Percentiles rank a stretch among this genome's conserved stretches.
phyloP scores from a whole-genome alignment of 108 stramenopile genomes.

The Cyclotella sp. region DNA sequence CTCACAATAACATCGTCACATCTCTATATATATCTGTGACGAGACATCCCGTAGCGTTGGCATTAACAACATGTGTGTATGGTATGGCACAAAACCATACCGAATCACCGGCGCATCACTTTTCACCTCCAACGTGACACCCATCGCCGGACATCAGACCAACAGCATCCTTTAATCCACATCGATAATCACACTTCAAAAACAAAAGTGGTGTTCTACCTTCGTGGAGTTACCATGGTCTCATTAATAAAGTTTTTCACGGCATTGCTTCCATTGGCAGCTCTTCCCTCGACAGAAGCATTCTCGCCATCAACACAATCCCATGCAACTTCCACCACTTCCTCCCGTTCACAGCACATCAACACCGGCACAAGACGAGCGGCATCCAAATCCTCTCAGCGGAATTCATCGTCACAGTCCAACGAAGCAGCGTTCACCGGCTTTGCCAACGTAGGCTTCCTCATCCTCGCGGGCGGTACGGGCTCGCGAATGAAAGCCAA shows the following conservation, averaged over 20 bases:
- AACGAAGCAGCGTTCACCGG: constrained; percentile 29
- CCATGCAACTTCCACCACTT: background rate
- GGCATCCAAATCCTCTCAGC: background rate
- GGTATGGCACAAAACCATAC: too few species aligned
- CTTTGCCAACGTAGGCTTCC: constrained; percentile 82
- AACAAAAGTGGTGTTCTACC: background rate
- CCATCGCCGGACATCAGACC: too few species aligned
- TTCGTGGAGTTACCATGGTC: background rate
- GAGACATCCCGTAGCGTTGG: too few species aligned
- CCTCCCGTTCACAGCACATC: background rate
- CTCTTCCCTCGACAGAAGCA: background rate
- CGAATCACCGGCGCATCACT: too few species aligned
- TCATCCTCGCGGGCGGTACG: constrained; percentile 93
- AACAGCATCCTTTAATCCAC: too few species aligned
- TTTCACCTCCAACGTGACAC: too few species aligned
- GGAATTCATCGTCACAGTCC: constrained; percentile 9
- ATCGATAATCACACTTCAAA: too few species aligned
- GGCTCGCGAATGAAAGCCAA: constrained; percentile 94
- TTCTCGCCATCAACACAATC: constrained; percentile 2
- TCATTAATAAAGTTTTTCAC: background rate
- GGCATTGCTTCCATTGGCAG: background rate
- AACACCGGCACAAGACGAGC: background rate
- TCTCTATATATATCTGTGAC: too few species aligned
- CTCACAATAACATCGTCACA: too few species aligned
- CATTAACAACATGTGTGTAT: too few species aligned